These are phyloP conservation scores for Populus tomentosa DNA, from an alignment of 441 rosid species.

Conservation along the genomic window DNA sequence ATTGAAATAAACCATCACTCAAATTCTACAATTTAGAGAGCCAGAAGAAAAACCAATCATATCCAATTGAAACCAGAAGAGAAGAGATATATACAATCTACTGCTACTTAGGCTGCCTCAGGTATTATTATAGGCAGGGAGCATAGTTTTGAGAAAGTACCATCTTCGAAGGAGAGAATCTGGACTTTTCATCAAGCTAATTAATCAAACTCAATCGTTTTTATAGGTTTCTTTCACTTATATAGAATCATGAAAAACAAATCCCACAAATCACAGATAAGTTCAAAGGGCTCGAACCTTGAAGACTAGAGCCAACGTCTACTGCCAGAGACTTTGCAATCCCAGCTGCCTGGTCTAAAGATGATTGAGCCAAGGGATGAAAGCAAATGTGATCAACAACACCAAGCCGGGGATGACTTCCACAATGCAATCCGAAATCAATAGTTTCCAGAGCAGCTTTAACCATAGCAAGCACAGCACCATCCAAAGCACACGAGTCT, in stretches of 20 bases:
- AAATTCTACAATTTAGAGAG: background rate
- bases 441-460: conserved; percentile 66
- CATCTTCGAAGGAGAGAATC: background rate
- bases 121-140: background rate
- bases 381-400: conserved; percentile 92
- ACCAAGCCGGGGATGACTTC: conserved; percentile 88
- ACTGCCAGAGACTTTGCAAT: conserved; percentile 63
- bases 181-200: background rate
- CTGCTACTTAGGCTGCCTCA: background rate
- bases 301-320: conserved; percentile 61
- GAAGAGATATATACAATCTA: background rate
- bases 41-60: background rate
- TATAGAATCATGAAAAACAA: background rate
- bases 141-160: background rate
- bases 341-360: conserved; percentile 55
- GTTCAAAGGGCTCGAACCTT: conserved; percentile 41
- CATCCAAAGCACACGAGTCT: conserved; percentile 39
- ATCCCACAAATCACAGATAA: background rate
- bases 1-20: background rate
- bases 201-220: background rate
- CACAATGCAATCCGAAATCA: conserved; percentile 58
- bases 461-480: conserved; percentile 68
- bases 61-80: background rate
- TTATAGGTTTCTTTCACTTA: background rate
- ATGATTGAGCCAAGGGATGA: conserved; percentile 61